Evolutionary conservation across 352 stramenopile species (phyloP), one percentile per base, ranked within the genome.

Genomic region (Globisporangium paddicum): DNA sequence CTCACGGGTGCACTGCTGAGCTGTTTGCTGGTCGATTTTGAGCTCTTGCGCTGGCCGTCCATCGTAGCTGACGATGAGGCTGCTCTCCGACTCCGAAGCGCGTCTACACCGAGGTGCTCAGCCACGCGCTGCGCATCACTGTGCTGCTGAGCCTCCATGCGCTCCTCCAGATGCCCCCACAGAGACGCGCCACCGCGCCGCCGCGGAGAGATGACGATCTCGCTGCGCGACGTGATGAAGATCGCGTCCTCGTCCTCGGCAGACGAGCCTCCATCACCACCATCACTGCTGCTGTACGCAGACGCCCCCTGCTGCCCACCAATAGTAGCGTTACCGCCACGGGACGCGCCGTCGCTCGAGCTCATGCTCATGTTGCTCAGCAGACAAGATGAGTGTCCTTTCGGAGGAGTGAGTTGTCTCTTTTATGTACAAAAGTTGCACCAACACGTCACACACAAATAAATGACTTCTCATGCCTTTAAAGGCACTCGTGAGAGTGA

Each of bases 171-270:
- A 25, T 63, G 44, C 7, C 51, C 34, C 58, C 58, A 72, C 42
- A 58, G 25, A 18, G 65, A 68, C 16, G 46, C 16, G 3, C 52
- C 34, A 32, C 64, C 32, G 30, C 42, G 41, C 13, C 65, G 75
- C 2, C 71, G 60, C 11, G 79, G 79, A 13, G 79, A 89, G 68
- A 89, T 82, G 42, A 89, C 60, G 52, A 86, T 83, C 30, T 70
- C 63, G 49, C 76, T 87, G 62, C 68, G 79, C 30, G 76, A 77
- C 40, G 74, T 78, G 54, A 87, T 86, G 55, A 87, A 66, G 34
- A 87, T 75, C 51, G 78, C 69, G 47, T 84, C 69, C 19, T 79
- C 71, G 23, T 40, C n/a, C 0, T n/a, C 38, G 11, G 23, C n/a
- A 42, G 41, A 41, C n/a, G 52, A 28, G 26, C 18, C 51, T 37